phyloP scores from a whole-genome alignment of 23 red algal genomes.

The Rhodosorus marinus region DNA sequence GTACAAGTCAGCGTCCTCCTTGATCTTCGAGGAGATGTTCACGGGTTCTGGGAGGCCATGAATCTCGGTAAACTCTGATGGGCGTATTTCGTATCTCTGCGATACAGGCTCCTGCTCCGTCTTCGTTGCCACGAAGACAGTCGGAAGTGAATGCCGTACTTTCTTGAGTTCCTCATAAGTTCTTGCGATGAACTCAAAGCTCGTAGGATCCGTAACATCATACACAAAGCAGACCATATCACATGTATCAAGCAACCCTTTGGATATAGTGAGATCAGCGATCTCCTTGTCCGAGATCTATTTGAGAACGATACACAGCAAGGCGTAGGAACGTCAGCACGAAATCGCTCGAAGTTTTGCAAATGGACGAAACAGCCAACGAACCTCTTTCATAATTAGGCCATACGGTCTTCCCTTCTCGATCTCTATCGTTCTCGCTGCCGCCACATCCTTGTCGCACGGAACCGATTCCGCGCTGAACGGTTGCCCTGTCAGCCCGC shows the following conservation, averaged over 20 bases:
- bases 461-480: neutral
- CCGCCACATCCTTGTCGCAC: neutral
- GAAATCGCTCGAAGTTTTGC: conserved; percentile 9
- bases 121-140: neutral
- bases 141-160: conserved; percentile 2
- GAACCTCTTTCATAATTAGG: too few relatives aligned
- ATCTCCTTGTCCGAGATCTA: conserved; percentile 18
- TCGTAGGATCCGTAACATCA: neutral
- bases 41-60: neutral
- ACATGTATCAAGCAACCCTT: conserved; percentile 23
- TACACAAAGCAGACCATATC: conserved; percentile 30
- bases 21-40: conserved; percentile 3
- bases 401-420: too few relatives aligned
- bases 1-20: conserved; percentile 32
- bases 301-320: conserved; percentile 19
- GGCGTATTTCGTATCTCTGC: neutral
- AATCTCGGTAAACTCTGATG: neutral
- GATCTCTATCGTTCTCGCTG: too few relatives aligned
- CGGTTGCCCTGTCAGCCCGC: conserved; percentile 31
- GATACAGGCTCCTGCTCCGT: neutral
- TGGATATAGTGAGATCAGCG: conserved; percentile 6
- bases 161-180: neutral
- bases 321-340: neutral
- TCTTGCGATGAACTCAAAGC: neutral
- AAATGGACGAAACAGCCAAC: neutral